These are phyloP conservation scores for Myxozyma neglecta DNA, from an alignment of 805 yeast genomes.

Conservation along the genomic window DNA sequence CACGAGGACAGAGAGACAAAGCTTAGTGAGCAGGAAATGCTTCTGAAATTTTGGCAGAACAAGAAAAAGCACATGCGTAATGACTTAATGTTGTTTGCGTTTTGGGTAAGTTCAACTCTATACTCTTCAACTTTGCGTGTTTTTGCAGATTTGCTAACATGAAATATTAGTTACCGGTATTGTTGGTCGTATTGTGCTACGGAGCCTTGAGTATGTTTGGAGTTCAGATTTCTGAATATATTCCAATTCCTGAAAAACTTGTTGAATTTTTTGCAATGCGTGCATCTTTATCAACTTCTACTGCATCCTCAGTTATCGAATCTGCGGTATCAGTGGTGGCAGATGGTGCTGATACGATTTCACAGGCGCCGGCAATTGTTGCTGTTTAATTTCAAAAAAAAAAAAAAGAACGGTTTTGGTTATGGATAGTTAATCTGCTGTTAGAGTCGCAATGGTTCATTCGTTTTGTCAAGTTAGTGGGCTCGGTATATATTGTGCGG, in stretches of 20 bases:
- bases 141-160: background rate
- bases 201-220: conserved; percentile 28
- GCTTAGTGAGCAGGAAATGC: conserved; percentile 19
- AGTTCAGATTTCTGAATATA: conserved; percentile 18
- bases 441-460: too few species aligned
- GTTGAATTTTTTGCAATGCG: conserved; percentile 21
- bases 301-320: background rate
- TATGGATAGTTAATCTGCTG: too few species aligned
- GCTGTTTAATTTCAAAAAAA: background rate
- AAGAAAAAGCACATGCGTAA: conserved; percentile 32
- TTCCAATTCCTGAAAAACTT: conserved; percentile 28
- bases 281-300: conserved; percentile 1
- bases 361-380: background rate
- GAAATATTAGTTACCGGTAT: conserved; percentile 20
- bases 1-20: conserved; percentile 20
- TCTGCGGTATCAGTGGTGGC: background rate
- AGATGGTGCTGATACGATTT: background rate
- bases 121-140: background rate
- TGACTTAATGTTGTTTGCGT: conserved; percentile 36
- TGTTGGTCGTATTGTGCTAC: conserved; percentile 19
- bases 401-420: too few species aligned
- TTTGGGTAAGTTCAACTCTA: conserved; percentile 30
- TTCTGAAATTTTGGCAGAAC: conserved; percentile 27
- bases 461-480: too few species aligned
- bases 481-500: too few species aligned